phyloP scores from a whole-genome alignment of 306 rosid genomes.

The Senna siamea region DNA sequence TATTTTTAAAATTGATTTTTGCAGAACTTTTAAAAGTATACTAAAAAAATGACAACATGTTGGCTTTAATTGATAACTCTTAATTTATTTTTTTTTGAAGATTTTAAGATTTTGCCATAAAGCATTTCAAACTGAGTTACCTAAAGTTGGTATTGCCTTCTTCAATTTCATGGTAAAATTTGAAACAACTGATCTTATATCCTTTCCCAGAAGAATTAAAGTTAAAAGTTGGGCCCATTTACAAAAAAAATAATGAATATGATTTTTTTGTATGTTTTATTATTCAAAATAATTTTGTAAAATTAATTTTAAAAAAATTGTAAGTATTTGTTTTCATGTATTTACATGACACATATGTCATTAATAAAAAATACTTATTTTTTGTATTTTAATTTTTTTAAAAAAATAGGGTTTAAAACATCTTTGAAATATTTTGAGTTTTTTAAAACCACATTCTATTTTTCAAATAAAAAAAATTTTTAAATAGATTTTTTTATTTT shows the following conservation, averaged over 20 bases:
- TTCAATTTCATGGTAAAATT: background rate
- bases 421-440: too few relatives aligned
- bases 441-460: too few relatives aligned
- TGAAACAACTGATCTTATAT: background rate
- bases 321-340: too few relatives aligned
- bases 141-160: background rate
- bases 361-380: too few relatives aligned
- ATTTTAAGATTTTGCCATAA: background rate
- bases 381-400: too few relatives aligned
- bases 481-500: too few relatives aligned
- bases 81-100: background rate
- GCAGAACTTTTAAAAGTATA: background rate
- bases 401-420: too few relatives aligned
- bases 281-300: too few relatives aligned
- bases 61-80: background rate
- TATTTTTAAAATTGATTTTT: background rate
- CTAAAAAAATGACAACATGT: background rate
- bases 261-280: too few relatives aligned
- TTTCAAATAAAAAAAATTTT: too few relatives aligned
- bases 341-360: too few relatives aligned
- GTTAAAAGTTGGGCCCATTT: background rate
- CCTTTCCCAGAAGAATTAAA: background rate
- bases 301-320: too few relatives aligned
- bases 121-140: background rate
- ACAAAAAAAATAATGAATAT: background rate